Percentiles rank a stretch among this genome's conserved stretches.
Evolutionary conservation across 78 protist genomes (phyloP).

Genomic region (Dictyostelium capitatum): DNA sequence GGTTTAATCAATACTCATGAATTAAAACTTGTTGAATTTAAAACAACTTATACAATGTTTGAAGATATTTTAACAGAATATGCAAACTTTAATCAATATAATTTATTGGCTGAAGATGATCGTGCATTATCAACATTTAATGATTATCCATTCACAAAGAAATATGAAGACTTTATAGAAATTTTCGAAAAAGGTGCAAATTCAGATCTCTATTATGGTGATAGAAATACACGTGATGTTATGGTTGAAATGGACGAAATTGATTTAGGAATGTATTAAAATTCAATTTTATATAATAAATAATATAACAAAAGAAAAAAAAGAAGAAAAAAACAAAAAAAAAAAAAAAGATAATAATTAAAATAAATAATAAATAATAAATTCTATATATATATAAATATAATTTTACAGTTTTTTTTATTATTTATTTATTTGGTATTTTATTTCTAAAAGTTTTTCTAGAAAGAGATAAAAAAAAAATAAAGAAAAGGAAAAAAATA

Average conservation of each 20-base stretch:
- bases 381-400: too few species aligned
- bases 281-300: not conserved
- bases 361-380: too few species aligned
- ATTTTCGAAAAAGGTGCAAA: conserved; percentile 13
- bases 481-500: too few species aligned
- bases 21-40: not conserved
- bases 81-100: not conserved
- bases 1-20: too few species aligned
- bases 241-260: not conserved
- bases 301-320: not conserved
- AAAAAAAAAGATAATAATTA: not conserved
- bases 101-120: not conserved
- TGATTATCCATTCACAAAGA: conserved; percentile 27
- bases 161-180: conserved; percentile 12
- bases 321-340: not conserved
- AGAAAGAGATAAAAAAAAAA: too few species aligned
- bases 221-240: not conserved
- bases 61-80: conserved; percentile 32
- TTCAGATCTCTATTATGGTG: not conserved
- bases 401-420: too few species aligned
- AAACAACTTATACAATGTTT: not conserved
- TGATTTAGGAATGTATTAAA: not conserved
- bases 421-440: too few species aligned
- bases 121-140: not conserved
- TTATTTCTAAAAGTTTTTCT: too few species aligned